These are phyloP conservation scores for Cotoneaster glaucophyllus DNA, from an alignment of 306 rosid species.

Conservation along the genomic window DNA sequence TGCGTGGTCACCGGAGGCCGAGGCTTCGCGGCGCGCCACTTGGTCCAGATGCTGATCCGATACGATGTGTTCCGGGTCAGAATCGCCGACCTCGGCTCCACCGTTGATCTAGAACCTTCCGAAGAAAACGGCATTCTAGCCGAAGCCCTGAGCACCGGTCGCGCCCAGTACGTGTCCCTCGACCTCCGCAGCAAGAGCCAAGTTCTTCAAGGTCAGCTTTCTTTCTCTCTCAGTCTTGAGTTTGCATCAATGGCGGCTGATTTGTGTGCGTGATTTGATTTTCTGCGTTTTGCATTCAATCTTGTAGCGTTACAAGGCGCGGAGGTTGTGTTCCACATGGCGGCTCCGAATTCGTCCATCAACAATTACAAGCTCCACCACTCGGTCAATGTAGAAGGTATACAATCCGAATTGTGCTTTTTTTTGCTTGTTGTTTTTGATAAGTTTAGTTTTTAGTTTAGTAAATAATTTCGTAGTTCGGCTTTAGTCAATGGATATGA, in stretches of 20 bases:
- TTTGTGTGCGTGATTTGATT: background rate
- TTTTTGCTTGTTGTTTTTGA: background rate
- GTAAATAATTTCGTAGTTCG: background rate
- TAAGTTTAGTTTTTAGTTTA: background rate
- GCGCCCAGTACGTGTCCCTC: conserved; percentile 51
- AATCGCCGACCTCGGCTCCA: conserved; percentile 65
- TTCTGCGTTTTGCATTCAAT: background rate
- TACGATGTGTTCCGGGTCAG: conserved; percentile 47
- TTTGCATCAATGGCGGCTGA: background rate
- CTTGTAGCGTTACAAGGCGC: conserved; percentile 67
- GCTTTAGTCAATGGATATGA: background rate
- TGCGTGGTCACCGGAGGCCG: conserved; percentile 95
- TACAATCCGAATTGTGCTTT: background rate
- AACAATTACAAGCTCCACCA: conserved; percentile 71
- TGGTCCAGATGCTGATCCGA: conserved; percentile 67
- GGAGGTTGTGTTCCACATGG: conserved; percentile 94
- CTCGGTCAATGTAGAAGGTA: conserved; percentile 91
- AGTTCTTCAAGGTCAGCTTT: conserved; percentile 45
- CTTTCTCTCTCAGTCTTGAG: background rate
- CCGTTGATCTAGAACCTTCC: conserved; percentile 51
- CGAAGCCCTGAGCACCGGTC: conserved; percentile 62
- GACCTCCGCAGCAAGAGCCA: conserved; percentile 82
- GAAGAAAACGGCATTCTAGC: conserved; percentile 66
- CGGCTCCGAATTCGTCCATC: conserved; percentile 90
- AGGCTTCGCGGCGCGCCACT: conserved; percentile 92